phyloP scores from a whole-genome alignment of 768 basidiomycete genomes.

The Hygrocybe punicea region DNA sequence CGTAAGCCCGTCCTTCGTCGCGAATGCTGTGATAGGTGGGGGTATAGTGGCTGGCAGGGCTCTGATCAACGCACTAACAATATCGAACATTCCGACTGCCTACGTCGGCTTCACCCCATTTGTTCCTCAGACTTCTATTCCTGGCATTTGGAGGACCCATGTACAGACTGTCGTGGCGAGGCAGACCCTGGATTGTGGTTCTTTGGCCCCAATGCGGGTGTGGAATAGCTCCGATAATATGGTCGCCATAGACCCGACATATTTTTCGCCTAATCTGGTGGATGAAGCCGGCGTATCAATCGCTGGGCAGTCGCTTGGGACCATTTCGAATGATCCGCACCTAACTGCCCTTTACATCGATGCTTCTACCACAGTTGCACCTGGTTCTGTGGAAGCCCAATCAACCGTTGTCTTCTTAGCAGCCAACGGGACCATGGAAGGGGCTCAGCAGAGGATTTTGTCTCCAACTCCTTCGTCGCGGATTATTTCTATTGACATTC shows the following conservation, averaged over 20 bases:
- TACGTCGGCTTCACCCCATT: not conserved
- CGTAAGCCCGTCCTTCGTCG: not conserved
- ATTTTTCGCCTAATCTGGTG: not conserved
- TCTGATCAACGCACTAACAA: not conserved
- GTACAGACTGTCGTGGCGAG: not conserved
- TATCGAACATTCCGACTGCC: not conserved
- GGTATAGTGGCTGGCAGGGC: not conserved
- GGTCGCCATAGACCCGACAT: not conserved
- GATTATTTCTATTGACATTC: not conserved
- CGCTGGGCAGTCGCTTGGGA: not conserved
- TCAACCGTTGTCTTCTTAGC: slow-evolving; percentile 1
- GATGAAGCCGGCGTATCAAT: not conserved
- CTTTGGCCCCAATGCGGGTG: not conserved
- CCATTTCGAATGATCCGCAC: slow-evolving; percentile 2
- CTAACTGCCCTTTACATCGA: not conserved
- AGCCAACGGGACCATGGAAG: slow-evolving; percentile 3
- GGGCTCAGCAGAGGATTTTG: not conserved
- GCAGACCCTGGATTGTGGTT: not conserved
- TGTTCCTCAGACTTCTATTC: not conserved
- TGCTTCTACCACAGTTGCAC: not conserved
- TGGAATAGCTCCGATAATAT: not conserved
- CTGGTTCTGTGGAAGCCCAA: not conserved
- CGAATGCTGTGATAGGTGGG: not conserved
- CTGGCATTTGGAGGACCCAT: not conserved
- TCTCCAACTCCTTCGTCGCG: not conserved